Evolutionary conservation across 1,139 yeast genomes (phyloP).

Genomic region (Protomyces pachydermus): DNA sequence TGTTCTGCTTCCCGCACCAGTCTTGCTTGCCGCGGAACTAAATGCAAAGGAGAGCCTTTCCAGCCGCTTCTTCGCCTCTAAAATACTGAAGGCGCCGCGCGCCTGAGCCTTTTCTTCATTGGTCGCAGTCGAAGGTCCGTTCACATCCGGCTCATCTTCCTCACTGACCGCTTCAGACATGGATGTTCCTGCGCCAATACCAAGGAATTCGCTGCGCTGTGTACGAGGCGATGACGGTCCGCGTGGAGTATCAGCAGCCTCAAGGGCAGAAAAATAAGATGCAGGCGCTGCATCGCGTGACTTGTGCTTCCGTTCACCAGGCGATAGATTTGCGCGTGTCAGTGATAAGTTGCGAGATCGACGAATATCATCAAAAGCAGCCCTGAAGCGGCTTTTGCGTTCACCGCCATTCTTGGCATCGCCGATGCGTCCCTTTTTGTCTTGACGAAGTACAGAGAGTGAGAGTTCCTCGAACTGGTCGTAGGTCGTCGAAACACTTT

Average conservation of each 20-base stretch:
- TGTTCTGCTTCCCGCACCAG: background rate
- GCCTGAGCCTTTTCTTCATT: conserved; percentile 7
- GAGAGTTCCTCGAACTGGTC: conserved; percentile 30
- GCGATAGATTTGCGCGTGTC: conserved; percentile 2
- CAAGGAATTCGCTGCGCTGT: background rate
- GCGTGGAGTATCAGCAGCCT: background rate
- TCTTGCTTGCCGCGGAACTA: background rate
- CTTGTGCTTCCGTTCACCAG: background rate
- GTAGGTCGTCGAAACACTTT: conserved; percentile 25
- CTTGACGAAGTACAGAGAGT: conserved; percentile 12
- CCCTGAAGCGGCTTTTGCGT: conserved; percentile 22
- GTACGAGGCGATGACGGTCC: background rate
- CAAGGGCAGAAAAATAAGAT: background rate
- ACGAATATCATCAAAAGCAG: conserved; percentile 18
- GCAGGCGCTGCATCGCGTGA: background rate
- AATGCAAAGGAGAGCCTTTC: conserved; percentile 21
- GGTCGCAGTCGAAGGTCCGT: background rate
- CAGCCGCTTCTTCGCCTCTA: conserved; percentile 17
- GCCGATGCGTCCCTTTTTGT: background rate
- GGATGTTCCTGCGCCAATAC: background rate
- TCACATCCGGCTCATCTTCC: conserved; percentile 13
- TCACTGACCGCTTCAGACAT: conserved; percentile 23
- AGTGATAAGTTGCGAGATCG: conserved; percentile 6
- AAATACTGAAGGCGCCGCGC: conserved; percentile 11
- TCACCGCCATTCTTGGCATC: background rate